Percentiles rank a stretch among this genome's conserved stretches.
These are phyloP conservation scores for Colletotrichum salicis DNA, from an alignment of 2,329 filamentous ascomycete genomes.

Conservation along the genomic window DNA sequence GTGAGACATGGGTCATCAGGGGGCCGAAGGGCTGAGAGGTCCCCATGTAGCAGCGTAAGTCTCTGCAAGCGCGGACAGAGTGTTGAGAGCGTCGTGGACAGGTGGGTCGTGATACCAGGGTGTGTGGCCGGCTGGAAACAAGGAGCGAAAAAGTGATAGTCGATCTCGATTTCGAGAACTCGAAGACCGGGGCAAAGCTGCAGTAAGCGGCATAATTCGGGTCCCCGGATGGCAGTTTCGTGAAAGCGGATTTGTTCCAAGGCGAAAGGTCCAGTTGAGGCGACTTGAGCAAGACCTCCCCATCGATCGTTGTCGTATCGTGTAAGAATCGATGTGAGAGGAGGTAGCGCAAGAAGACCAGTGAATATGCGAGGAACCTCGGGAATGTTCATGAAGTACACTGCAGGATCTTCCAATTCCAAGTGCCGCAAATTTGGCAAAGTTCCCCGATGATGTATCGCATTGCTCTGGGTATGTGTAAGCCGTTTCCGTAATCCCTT, in stretches of 20 bases:
- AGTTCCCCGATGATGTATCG: background rate
- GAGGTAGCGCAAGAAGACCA: conserved; percentile 3
- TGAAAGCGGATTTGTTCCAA: background rate
- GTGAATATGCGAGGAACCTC: background rate
- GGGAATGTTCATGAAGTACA: background rate
- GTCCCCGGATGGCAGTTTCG: background rate
- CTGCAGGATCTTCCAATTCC: background rate
- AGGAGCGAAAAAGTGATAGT: background rate
- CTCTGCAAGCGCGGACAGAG: background rate
- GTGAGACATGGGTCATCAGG: background rate
- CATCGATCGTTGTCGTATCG: conserved; percentile 1
- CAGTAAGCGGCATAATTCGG: background rate
- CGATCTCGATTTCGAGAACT: background rate
- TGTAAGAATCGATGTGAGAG: background rate
- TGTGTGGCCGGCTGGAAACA: background rate
- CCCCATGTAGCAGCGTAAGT: background rate
- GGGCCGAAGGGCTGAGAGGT: background rate
- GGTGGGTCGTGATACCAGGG: background rate
- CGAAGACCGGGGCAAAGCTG: background rate
- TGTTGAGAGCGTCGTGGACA: background rate
- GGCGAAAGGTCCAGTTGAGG: background rate
- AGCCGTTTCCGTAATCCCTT: background rate
- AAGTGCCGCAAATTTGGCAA: background rate
- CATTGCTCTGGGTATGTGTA: background rate
- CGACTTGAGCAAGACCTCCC: background rate